Percentiles rank a stretch among this genome's conserved stretches.
phyloP scores from a whole-genome alignment of 2,329 filamentous ascomycete genomes.

The Bipolaris gigantea region DNA sequence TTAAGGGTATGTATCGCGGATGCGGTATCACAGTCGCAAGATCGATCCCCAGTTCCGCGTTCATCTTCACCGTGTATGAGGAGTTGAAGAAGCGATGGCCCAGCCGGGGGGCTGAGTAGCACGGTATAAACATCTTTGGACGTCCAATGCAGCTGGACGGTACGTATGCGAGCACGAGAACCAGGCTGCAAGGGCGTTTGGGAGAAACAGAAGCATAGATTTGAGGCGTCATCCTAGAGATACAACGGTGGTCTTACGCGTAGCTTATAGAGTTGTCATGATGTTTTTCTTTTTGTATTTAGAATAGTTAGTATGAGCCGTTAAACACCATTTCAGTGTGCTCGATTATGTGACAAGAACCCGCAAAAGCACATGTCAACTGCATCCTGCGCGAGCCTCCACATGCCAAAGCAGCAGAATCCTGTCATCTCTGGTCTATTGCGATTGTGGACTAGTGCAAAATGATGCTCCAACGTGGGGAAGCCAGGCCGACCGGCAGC shows the following conservation, averaged over 20 bases:
- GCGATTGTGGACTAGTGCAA: constrained; percentile 18
- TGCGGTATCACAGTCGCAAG: constrained; percentile 91
- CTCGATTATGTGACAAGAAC: background rate
- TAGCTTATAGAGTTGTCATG: constrained; percentile 6
- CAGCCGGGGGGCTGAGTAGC: constrained; percentile 16
- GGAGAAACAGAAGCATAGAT: constrained; percentile 8
- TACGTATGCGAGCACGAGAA: background rate
- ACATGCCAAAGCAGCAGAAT: constrained; percentile 28
- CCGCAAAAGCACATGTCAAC: constrained; percentile 22
- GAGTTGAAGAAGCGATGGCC: constrained; percentile 64
- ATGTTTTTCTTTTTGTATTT: background rate
- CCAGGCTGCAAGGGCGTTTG: constrained; percentile 13
- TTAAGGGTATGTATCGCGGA: constrained; percentile 86
- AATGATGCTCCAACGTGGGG: constrained; percentile 32
- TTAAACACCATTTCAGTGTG: no score
- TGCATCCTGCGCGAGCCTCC: constrained; percentile 16
- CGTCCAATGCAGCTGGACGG: background rate
- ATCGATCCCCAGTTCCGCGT: constrained; percentile 91
- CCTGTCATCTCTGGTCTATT: constrained; percentile 17
- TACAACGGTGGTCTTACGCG: constrained; percentile 11
- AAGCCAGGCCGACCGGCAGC: constrained; percentile 28
- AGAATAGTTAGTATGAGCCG: background rate
- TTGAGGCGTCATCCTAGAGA: constrained; percentile 10
- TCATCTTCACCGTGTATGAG: constrained; percentile 97
- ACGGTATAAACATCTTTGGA: background rate